Conservation (phyloP, 208 protist genomes). For the Histomonas meleagridis region DNA sequence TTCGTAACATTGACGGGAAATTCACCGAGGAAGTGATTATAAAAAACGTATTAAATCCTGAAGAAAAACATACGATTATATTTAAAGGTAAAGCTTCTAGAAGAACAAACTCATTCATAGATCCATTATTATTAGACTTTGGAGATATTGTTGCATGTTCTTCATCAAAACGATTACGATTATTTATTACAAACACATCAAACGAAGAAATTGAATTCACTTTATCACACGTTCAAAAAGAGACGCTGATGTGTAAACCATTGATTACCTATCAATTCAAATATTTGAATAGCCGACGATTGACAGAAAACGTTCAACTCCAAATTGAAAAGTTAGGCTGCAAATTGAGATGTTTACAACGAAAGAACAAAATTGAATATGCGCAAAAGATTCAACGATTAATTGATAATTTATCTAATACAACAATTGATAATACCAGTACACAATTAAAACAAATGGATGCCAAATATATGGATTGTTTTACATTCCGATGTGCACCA, state of each 20-base stretch:
- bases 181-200: constrained; percentile 23
- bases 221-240: background rate
- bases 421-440: background rate
- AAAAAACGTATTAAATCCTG: background rate
- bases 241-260: background rate
- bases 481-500: background rate
- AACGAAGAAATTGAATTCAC: background rate
- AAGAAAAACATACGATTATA: background rate
- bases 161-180: background rate
- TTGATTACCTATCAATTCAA: background rate
- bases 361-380: constrained; percentile 16
- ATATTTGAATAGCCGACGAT: background rate
- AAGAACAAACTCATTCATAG: background rate
- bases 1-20: background rate
- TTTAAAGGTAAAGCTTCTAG: background rate
- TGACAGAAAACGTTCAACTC: background rate
- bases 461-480: background rate
- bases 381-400: background rate
- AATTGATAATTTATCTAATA: background rate
- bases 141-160: background rate
- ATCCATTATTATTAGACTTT: background rate
- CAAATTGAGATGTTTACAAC: background rate
- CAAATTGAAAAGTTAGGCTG: background rate
- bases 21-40: background rate
- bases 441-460: background rate